A percentile compares a stretch with the other conserved stretches of the same genome.
Evolutionary conservation across 306 rosid genomes (phyloP).

Genomic region (Carpinus viminea): DNA sequence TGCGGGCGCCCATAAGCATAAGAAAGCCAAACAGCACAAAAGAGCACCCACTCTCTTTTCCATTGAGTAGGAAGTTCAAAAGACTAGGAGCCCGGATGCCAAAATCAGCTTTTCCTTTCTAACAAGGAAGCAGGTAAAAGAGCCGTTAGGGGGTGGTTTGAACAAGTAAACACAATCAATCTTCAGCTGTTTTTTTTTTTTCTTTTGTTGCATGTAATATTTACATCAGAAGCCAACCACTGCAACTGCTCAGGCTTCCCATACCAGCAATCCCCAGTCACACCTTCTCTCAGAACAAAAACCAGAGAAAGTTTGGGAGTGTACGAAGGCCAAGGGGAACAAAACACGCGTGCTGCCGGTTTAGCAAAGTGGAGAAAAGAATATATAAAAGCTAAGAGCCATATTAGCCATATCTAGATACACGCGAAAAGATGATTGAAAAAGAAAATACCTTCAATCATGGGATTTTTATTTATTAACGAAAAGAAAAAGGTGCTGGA

Average conservation of each 20-base stretch:
- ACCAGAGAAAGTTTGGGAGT: conserved; percentile 32
- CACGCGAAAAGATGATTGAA: conserved; percentile 41
- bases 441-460: conserved; percentile 74
- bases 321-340: conserved; percentile 37
- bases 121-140: conserved; percentile 26
- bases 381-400: conserved; percentile 50
- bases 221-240: conserved; percentile 38
- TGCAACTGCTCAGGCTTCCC: conserved; percentile 27
- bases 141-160: conserved; percentile 40
- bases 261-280: conserved; percentile 46
- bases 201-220: conserved; percentile 40
- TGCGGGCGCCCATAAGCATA: conserved; percentile 51
- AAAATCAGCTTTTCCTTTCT: conserved; percentile 23
- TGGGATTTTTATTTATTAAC: conserved; percentile 35
- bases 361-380: conserved; percentile 45
- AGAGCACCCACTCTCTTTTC: conserved; percentile 36
- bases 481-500: background rate
- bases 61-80: conserved; percentile 41
- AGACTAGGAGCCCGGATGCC: conserved; percentile 26
- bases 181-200: conserved; percentile 33
- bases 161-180: conserved; percentile 43
- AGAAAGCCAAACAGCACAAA: conserved; percentile 42
- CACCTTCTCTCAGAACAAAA: conserved; percentile 51
- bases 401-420: conserved; percentile 51
- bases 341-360: conserved; percentile 49